Percentiles rank a stretch among this genome's conserved stretches.
Evolutionary conservation across 2,329 filamentous ascomycete species (phyloP).

Genomic region (Rutstroemia sp.): DNA sequence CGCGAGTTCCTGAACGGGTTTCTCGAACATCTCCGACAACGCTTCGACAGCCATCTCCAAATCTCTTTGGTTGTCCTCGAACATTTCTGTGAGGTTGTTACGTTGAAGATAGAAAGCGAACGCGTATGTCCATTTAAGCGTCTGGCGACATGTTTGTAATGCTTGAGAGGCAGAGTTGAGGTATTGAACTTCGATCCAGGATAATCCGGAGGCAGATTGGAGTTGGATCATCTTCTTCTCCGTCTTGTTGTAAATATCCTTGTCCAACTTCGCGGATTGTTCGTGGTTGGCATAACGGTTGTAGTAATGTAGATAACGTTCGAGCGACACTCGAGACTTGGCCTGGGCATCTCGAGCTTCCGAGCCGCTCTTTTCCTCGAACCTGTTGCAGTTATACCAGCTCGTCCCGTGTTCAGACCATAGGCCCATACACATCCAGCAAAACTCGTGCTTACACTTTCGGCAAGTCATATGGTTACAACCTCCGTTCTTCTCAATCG

Average conservation of each 20-base stretch:
- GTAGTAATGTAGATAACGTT: constrained; percentile 98
- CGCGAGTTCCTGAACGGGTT: constrained; percentile 79
- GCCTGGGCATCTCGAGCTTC: constrained; percentile 91
- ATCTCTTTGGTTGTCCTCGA: constrained; percentile 98
- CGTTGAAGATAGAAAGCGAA: constrained; percentile 96
- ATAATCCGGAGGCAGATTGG: constrained; percentile 89
- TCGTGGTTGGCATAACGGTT: constrained; percentile 99
- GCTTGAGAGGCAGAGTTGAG: constrained; percentile 88
- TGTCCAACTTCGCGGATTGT: constrained; percentile 92
- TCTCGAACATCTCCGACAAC: constrained; percentile 98
- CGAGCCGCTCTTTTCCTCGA: constrained; percentile 87
- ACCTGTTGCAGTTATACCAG: constrained; percentile 99
- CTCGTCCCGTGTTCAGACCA: constrained; percentile 98
- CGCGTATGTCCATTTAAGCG: constrained; percentile 97
- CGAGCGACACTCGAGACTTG: constrained; percentile 79
- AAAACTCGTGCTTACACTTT: constrained; percentile 95
- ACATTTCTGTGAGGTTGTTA: constrained; percentile 94
- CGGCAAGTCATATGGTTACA: constrained; percentile 98
- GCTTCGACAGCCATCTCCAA: constrained; percentile 95
- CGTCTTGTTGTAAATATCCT: constrained; percentile 91
- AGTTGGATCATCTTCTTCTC: constrained; percentile 99
- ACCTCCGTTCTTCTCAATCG: constrained; percentile 97
- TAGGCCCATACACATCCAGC: constrained; percentile 99
- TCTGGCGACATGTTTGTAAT: constrained; percentile 94
- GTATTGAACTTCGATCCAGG: constrained; percentile 99